Evolutionary conservation across 106 monocot species (phyloP).

Genomic region (Platanthera guangdongensis): DNA sequence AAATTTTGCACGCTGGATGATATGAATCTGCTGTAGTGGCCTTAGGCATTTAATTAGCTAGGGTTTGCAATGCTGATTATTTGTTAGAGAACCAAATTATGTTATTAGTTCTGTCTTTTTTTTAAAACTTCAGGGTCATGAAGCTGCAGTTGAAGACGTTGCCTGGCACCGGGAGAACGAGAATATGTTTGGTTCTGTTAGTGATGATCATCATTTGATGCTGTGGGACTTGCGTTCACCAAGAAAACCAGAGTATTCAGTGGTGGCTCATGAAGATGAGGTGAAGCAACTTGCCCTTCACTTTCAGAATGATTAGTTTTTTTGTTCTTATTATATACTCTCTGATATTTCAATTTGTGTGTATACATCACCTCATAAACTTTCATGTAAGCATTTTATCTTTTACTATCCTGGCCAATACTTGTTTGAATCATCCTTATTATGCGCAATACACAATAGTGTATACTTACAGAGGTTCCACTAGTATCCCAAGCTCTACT

Average conservation of each 20-base stretch:
- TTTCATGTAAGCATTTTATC: too few species aligned
- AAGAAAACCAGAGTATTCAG: slow-evolving; percentile 47
- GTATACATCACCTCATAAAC: neutral
- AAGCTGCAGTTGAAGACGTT: slow-evolving; percentile 79
- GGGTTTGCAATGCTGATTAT: neutral
- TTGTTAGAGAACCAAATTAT: neutral
- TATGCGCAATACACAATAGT: too few species aligned
- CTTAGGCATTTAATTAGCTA: neutral
- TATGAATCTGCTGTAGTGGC: neutral
- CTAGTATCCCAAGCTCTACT: too few species aligned
- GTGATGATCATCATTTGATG: slow-evolving; percentile 87
- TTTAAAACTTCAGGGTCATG: slow-evolving; percentile 44
- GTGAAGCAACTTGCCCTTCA: slow-evolving; percentile 19
- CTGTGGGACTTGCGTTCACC: slow-evolving; percentile 88
- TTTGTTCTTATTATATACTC: neutral
- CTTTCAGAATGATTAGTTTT: neutral
- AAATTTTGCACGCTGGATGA: neutral
- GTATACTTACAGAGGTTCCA: too few species aligned
- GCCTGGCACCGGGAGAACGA: slow-evolving; percentile 79
- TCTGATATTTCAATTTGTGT: neutral
- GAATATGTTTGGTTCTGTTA: slow-evolving; percentile 88
- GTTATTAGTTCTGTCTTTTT: neutral
- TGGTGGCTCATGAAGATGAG: slow-evolving; percentile 72
- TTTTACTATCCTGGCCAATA: too few species aligned
- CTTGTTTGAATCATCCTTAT: too few species aligned